These are phyloP conservation scores for Trichoderma afroharzianum DNA, from an alignment of 2,329 filamentous ascomycete genomes.

Conservation along the genomic window DNA sequence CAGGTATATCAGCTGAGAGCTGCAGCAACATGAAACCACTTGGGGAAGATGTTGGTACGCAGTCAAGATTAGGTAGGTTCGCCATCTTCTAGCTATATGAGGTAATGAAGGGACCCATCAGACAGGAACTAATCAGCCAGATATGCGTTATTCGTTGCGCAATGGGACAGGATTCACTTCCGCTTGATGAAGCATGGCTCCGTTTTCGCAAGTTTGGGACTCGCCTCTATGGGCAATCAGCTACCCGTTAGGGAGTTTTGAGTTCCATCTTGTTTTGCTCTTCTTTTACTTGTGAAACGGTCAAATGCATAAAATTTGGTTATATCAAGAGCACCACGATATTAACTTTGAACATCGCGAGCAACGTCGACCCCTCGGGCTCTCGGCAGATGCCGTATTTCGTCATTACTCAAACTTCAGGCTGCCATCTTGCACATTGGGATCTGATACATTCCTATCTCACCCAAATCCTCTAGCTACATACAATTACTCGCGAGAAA, in stretches of 20 bases:
- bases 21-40: background rate
- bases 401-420: background rate
- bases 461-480: background rate
- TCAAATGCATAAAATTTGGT: background rate
- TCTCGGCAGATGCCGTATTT: background rate
- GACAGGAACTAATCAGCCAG: background rate
- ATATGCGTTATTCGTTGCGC: background rate
- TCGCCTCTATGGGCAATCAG: background rate
- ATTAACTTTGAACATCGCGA: no score
- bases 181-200: background rate
- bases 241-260: no score
- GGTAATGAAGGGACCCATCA: background rate
- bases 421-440: background rate
- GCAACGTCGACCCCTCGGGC: background rate
- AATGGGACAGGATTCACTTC: background rate
- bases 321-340: background rate
- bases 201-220: background rate
- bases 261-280: background rate
- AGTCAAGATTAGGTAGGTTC: background rate
- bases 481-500: background rate
- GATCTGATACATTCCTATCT: background rate
- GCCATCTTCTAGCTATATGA: background rate
- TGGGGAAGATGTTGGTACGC: background rate
- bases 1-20: background rate
- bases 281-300: background rate